These are phyloP conservation scores for Scheffersomyces stambukii DNA, from an alignment of 1,139 yeast species.

Conservation along the genomic window DNA sequence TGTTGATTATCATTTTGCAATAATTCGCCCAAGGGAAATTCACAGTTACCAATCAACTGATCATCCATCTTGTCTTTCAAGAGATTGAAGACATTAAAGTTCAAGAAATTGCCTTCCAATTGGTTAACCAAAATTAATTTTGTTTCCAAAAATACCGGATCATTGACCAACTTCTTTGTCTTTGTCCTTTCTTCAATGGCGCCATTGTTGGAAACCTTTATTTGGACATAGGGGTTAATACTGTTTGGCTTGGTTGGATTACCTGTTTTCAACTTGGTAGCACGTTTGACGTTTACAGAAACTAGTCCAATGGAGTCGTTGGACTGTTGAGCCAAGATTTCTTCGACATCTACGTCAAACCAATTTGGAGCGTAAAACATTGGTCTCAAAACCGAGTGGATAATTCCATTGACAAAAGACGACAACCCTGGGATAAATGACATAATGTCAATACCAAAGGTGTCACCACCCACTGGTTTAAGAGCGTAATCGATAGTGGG, in stretches of 20 bases:
- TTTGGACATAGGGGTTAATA: conserved; percentile 58
- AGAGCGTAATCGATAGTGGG: conserved; percentile 73
- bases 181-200: conserved; percentile 48
- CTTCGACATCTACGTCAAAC: conserved; percentile 69
- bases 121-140: conserved; percentile 54
- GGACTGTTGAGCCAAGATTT: conserved; percentile 55
- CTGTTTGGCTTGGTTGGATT: conserved; percentile 37
- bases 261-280: conserved; percentile 43
- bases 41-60: conserved; percentile 52
- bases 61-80: conserved; percentile 50
- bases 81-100: conserved; percentile 52
- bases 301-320: conserved; percentile 68
- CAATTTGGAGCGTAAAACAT: conserved; percentile 82
- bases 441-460: conserved; percentile 79
- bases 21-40: conserved; percentile 53
- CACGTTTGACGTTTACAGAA: conserved; percentile 57
- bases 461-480: conserved; percentile 87
- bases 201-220: conserved; percentile 43
- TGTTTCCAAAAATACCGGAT: conserved; percentile 66
- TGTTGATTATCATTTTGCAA: conserved; percentile 47
- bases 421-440: conserved; percentile 77
- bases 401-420: conserved; percentile 64
- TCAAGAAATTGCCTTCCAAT: conserved; percentile 53
- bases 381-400: conserved; percentile 69
- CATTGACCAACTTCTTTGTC: conserved; percentile 49